Percentiles rank a stretch among this genome's conserved stretches.
These are phyloP conservation scores for Phytophthora tentaculata DNA, from an alignment of 352 stramenopile genomes.

Conservation along the genomic window DNA sequence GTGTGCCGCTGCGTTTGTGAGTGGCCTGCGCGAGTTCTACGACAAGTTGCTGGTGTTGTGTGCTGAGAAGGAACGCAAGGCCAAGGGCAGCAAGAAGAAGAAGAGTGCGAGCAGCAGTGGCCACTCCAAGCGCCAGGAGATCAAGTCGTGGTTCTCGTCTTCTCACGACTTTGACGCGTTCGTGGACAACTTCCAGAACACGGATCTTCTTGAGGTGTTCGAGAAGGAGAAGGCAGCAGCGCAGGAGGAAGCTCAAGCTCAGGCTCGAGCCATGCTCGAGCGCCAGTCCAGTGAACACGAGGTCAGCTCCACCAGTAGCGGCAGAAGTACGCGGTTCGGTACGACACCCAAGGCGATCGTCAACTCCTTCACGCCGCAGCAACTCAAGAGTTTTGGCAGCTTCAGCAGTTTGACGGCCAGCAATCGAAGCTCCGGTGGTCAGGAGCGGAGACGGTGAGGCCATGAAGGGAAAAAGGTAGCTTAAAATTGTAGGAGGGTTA, in stretches of 20 bases:
- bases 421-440: slow-evolving; percentile 37
- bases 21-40: slow-evolving; percentile 70
- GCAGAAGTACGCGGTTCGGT: slow-evolving; percentile 41
- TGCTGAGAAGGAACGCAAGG: slow-evolving; percentile 69
- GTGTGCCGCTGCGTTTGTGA: slow-evolving; percentile 59
- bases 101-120: slow-evolving; percentile 52
- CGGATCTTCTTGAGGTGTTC: slow-evolving; percentile 54
- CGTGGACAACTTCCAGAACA: slow-evolving; percentile 73
- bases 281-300: slow-evolving; percentile 44
- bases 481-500: slow-evolving; percentile 35
- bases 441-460: slow-evolving; percentile 34
- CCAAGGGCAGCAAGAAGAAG: slow-evolving; percentile 50
- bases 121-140: slow-evolving; percentile 79
- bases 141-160: slow-evolving; percentile 87
- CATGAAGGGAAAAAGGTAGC: slow-evolving; percentile 6
- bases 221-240: slow-evolving; percentile 47
- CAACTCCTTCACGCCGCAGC: slow-evolving; percentile 47
- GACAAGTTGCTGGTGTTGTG: slow-evolving; percentile 63
- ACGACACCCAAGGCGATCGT: slow-evolving; percentile 45
- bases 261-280: slow-evolving; percentile 39
- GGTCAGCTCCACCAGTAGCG: slow-evolving; percentile 46
- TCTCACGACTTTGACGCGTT: slow-evolving; percentile 85
- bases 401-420: slow-evolving; percentile 58
- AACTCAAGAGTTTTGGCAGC: slow-evolving; percentile 70
- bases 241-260: slow-evolving; percentile 35